Evolutionary conservation across 1,284 basidiomycete species (phyloP).

Genomic region (Ceratobasidium sp.): DNA sequence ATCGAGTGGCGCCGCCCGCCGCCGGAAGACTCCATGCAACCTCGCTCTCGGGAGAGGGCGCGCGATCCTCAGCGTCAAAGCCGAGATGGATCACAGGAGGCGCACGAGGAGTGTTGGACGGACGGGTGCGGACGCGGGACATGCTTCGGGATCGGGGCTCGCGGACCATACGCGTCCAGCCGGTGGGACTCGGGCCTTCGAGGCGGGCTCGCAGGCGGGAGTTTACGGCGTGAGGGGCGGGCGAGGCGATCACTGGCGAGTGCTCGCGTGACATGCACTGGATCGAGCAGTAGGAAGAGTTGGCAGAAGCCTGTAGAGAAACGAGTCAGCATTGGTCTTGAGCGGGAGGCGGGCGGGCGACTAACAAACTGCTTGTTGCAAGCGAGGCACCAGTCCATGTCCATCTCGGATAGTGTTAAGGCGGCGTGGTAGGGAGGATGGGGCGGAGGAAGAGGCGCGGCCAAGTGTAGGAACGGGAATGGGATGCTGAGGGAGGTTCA

Average conservation of each 20-base stretch:
- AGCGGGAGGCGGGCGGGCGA: background rate
- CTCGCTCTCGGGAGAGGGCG: constrained; percentile 39
- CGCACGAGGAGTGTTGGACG: constrained; percentile 11
- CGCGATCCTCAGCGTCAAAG: constrained; percentile 29
- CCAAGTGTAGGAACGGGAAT: background rate
- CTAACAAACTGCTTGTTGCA: constrained; percentile 45
- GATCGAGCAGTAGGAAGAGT: constrained; percentile 41
- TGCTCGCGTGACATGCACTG: constrained; percentile 44
- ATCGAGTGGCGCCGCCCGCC: constrained; percentile 28
- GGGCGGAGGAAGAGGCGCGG: constrained; percentile 10
- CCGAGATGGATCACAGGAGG: constrained; percentile 21
- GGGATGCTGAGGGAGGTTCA: background rate
- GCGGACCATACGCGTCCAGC: constrained; percentile 31
- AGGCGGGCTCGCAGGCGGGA: constrained; percentile 37
- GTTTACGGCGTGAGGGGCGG: constrained; percentile 38
- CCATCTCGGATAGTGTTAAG: constrained; percentile 19
- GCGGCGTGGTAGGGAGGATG: background rate
- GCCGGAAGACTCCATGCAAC: constrained; percentile 42
- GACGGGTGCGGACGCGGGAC: constrained; percentile 31
- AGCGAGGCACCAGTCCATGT: constrained; percentile 44
- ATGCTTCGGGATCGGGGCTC: constrained; percentile 39
- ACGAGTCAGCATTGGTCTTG: background rate
- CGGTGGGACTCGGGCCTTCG: constrained; percentile 39
- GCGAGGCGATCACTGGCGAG: constrained; percentile 24
- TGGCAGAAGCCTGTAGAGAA: constrained; percentile 13